These are phyloP conservation scores for Alternaria panax DNA, from an alignment of 2,329 filamentous ascomycete species.

Conservation along the genomic window DNA sequence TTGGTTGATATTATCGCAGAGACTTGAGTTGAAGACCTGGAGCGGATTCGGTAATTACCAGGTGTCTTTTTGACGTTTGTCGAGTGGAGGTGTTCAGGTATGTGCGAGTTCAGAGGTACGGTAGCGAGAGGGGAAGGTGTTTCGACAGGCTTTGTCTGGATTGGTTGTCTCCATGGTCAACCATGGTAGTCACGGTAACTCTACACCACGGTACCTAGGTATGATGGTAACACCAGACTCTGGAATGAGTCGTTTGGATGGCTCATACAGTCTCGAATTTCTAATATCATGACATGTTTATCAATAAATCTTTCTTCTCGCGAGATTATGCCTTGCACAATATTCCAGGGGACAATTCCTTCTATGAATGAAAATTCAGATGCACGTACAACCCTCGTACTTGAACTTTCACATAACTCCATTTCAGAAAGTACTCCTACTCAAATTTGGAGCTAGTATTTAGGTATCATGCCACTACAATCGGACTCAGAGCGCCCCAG, in stretches of 20 bases:
- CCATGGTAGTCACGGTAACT: not conserved
- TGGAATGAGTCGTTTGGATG: not conserved
- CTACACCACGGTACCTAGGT: not conserved
- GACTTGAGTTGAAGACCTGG: not conserved
- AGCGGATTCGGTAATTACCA: not conserved
- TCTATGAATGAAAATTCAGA: not conserved
- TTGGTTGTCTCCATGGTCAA: not conserved
- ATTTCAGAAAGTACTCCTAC: not conserved
- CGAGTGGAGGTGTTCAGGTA: not conserved
- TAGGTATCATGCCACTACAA: not conserved
- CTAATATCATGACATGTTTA: not conserved
- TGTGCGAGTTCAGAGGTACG: not conserved
- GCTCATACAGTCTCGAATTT: not conserved
- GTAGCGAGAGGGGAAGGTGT: not conserved
- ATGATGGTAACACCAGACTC: not conserved
- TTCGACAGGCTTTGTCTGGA: not conserved
- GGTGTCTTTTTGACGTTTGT: not conserved
- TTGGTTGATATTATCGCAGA: not conserved
- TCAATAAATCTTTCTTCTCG: not conserved
- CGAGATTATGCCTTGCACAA: not conserved
- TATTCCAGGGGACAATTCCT: not conserved
- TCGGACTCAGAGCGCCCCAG: too few relatives aligned
- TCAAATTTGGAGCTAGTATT: not conserved
- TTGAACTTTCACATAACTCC: not conserved
- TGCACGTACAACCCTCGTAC: not conserved